phyloP scores from a whole-genome alignment of 1,284 basidiomycete genomes.

The Uromyces viciae-fabae region DNA sequence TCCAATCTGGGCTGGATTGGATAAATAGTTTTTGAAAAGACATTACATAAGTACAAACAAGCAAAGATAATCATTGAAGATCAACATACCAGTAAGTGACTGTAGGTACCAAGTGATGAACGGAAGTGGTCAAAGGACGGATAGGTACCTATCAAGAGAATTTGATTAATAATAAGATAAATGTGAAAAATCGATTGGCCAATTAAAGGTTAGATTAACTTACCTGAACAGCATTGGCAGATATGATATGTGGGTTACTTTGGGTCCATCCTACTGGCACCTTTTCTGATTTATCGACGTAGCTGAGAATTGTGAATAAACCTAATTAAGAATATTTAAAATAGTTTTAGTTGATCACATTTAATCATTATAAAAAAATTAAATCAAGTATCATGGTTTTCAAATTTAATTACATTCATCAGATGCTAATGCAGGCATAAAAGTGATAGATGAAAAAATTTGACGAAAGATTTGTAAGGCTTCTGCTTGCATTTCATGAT shows the following conservation, averaged over 20 bases:
- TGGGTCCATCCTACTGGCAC: constrained; percentile 27
- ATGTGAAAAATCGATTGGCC: neutral
- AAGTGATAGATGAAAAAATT: constrained; percentile 43
- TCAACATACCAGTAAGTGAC: constrained; percentile 37
- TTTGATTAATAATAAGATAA: no score
- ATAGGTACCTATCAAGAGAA: constrained; percentile 21
- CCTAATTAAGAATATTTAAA: constrained; percentile 8
- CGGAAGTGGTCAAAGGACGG: constrained; percentile 34
- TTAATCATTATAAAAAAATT: neutral
- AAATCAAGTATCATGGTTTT: neutral
- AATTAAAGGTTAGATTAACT: neutral
- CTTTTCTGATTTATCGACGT: constrained; percentile 30
- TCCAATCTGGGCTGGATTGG: no score
- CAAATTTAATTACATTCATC: constrained; percentile 8
- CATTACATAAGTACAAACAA: no score
- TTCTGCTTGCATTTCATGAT: constrained; percentile 45
- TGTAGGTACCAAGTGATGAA: constrained; percentile 23
- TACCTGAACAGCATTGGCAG: constrained; percentile 37
- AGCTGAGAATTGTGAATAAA: constrained; percentile 33
- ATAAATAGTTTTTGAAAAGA: no score
- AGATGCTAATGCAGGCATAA: constrained; percentile 27
- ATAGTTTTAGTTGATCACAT: no score
- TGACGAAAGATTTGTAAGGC: constrained; percentile 43
- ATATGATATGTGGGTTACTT: constrained; percentile 38
- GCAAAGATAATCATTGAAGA: no score